Percentiles rank a stretch among this genome's conserved stretches.
Evolutionary conservation across 257 asterid genomes (phyloP).

Genomic region (Penstemon davidsonii): DNA sequence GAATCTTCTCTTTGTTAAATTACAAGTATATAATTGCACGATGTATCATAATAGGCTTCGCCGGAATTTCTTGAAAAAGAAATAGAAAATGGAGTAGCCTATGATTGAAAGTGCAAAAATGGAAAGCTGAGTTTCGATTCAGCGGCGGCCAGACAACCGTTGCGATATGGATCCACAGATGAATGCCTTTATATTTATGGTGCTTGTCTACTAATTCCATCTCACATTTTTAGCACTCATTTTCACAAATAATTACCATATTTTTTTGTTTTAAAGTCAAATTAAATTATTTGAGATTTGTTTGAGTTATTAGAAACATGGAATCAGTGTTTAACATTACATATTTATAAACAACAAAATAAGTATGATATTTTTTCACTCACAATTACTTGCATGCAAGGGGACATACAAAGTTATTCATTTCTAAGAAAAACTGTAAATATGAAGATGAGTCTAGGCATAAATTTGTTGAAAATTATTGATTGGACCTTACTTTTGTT

Average conservation of each 20-base stretch:
- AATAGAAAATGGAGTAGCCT: conserved; percentile 31
- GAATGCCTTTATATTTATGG: conserved; percentile 25
- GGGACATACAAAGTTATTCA: too few relatives aligned
- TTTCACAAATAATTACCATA: neutral
- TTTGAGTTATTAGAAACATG: too few relatives aligned
- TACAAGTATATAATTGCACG: conserved; percentile 31
- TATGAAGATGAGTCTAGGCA: too few relatives aligned
- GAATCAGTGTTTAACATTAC: too few relatives aligned
- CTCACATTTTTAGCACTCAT: conserved; percentile 26
- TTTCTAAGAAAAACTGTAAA: too few relatives aligned
- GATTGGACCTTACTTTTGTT: too few relatives aligned
- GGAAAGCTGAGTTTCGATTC: conserved; percentile 34
- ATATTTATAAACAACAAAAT: too few relatives aligned
- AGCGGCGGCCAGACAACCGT: conserved; percentile 68
- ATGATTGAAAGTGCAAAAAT: conserved; percentile 37
- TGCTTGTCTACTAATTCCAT: conserved; percentile 50
- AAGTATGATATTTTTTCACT: too few relatives aligned
- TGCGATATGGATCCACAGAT: conserved; percentile 53
- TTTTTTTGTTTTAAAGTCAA: neutral
- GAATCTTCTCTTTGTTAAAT: neutral
- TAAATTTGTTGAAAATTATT: too few relatives aligned
- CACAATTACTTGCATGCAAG: too few relatives aligned
- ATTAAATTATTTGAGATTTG: too few relatives aligned
- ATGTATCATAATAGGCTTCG: conserved; percentile 28
- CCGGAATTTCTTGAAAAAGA: conserved; percentile 22